These are phyloP conservation scores for Blastocystis hominis DNA, from an alignment of 352 stramenopile genomes.

Conservation along the genomic window DNA sequence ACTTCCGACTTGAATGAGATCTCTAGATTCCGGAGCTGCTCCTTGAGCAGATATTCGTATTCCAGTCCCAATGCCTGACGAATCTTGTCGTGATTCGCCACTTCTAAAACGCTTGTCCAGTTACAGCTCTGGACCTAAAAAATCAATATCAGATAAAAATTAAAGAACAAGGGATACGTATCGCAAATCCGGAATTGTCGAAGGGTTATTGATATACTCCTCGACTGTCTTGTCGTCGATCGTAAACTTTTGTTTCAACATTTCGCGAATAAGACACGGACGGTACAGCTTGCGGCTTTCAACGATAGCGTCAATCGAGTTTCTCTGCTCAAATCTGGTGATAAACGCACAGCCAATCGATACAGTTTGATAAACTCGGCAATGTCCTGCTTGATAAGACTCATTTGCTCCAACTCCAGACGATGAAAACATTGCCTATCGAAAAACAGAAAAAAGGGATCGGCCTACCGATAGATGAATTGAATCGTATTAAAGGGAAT, in stretches of 20 bases:
- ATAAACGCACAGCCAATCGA: background rate
- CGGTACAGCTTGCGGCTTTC: background rate
- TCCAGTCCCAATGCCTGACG: constrained; percentile 16
- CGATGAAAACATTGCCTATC: background rate
- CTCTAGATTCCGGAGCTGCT: background rate
- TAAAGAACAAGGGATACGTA: background rate
- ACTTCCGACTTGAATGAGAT: constrained; percentile 10
- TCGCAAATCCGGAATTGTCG: background rate
- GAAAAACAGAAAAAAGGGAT: background rate
- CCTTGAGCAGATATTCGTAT: constrained; percentile 51
- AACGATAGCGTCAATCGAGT: background rate
- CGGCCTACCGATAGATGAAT: background rate
- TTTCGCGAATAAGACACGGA: background rate
- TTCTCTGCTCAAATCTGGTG: background rate
- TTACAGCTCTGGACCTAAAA: background rate
- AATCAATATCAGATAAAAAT: background rate
- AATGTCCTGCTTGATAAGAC: background rate
- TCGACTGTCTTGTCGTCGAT: background rate
- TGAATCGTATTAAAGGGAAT: constrained; percentile 44
- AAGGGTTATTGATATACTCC: background rate
- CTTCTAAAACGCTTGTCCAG: background rate
- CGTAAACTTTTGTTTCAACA: background rate
- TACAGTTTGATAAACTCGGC: background rate
- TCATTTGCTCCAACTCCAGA: background rate
- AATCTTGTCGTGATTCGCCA: constrained; percentile 12